Base-by-base conservation (phyloP, 208 protist species). In the Crithidia acanthocephali region DNA sequence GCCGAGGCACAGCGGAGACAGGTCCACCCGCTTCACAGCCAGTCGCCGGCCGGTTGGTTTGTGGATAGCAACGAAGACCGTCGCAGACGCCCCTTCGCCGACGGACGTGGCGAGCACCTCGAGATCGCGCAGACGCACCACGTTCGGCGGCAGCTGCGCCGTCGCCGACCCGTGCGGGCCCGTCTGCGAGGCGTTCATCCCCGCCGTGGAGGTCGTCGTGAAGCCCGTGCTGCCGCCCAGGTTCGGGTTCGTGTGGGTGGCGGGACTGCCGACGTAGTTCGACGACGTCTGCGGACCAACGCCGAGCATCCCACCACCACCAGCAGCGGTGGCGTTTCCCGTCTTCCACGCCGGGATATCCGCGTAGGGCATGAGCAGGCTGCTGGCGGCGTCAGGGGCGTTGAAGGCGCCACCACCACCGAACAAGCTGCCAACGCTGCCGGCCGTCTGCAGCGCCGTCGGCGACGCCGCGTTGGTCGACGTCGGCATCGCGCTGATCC, bases 1-100 rank as follows among this genome's bases (percentile, higher is more conserved):
- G 30, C 68, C 68, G 33, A 85, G 74, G 63, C 85, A 87, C 42
- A 95, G 60, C 13, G 81, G 80, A 5, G 80, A 82, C 30, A 95
- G 84, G 65, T 95, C 84, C 55, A 95, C 76, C 13, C 85, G 83
- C 74, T 95, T 95, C 47, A 95, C 87, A n/a, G 90, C 90, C 2
- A 95, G 73, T 11, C 76, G 81, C 0, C 83, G 81, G 20, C 83
- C 82, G 0, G 86, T 92, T 1, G 90, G 90, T 13, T 73, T 64
- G 70, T 95, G 90, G 25, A 87, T 80, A 15, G 87, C 87, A 8
- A 87, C 77, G 65, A 81, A 92, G n/a, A 95, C 90, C 27, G 74
- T 69, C 27, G 87, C 90, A 0, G 90, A 93, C 3, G 90, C 90
- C 1, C 90, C 90, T 51, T 91, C 84, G 27, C 87, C 90, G 13